Base-by-base conservation (phyloP, 2,329 filamentous ascomycete species). In the Cephalotrichum gorgonifer region DNA sequence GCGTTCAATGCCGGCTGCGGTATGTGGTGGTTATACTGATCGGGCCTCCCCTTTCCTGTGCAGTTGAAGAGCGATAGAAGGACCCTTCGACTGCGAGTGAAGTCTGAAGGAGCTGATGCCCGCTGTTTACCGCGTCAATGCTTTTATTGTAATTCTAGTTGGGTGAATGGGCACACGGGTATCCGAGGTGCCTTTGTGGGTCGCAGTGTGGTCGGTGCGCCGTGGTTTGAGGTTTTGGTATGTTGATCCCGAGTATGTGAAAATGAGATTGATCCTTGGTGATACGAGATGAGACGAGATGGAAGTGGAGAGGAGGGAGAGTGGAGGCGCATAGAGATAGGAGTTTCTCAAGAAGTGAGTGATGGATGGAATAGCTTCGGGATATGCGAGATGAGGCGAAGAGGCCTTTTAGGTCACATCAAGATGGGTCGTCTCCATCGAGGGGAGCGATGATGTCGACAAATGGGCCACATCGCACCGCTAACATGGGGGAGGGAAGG, bases 1-100 rank as follows among this genome's bases (percentile, higher is more conserved):
- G 22, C 35, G 15, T 41, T 47, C 44, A 47, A 47, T 47, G 33
- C 44, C 44, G 44, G 22, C 12, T 47, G 35, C n/a, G n/a, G n/a
- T n/a, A n/a, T n/a, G n/a, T n/a, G 22, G 28, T 26, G 30, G 27
- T 17, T 28, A 31, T 47, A n/a, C n/a, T 31, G 44, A 47, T 47
- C 44, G 17, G 44, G 44, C 15, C 20, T 31, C 44, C 33, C 38
- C 43, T 27, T 30, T 47, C 23, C 23, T 38, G 20, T 38, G 33
- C 33, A n/a, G n/a, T 17, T 17, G 33, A 7, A 20, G 12, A n/a
- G 30, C 30, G 30, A 33, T 15, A 14, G n/a, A 33, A 11, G 30
- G 30, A n/a, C n/a, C n/a, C n/a, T n/a, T n/a, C n/a, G n/a, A n/a
- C n/a, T n/a, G n/a, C n/a, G n/a, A n/a, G n/a, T n/a, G n/a, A n/a